phyloP scores from a whole-genome alignment of 352 stramenopile species.

The Pythium dissotocum region DNA sequence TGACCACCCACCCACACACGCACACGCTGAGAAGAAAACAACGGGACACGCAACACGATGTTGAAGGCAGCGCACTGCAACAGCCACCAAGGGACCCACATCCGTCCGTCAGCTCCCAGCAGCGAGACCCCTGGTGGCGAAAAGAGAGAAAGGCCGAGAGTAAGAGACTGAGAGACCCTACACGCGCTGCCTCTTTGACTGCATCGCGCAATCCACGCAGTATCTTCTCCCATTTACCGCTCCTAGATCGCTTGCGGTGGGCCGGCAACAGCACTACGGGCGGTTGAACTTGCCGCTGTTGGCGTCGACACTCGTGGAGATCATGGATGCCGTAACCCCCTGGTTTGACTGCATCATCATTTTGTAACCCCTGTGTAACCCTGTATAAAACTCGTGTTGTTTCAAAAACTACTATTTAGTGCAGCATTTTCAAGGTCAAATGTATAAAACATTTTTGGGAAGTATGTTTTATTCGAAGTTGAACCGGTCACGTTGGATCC shows the following conservation, averaged over 20 bases:
- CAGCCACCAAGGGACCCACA: background rate
- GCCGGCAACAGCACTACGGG: background rate
- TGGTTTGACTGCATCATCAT: background rate
- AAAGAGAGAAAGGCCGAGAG: no score
- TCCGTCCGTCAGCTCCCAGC: background rate
- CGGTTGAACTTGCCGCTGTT: background rate
- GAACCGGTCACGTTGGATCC: conserved; percentile 38
- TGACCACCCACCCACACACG: background rate
- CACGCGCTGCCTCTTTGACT: no score
- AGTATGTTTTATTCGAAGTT: conserved; percentile 23
- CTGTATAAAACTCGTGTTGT: background rate
- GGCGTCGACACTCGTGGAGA: background rate
- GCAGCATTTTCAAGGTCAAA: background rate
- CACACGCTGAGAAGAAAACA: no score
- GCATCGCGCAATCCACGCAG: background rate
- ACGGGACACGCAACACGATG: no score
- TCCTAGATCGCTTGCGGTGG: background rate
- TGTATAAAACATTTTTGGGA: conserved; percentile 19
- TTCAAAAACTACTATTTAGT: no score
- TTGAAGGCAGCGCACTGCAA: background rate
- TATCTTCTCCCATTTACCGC: background rate
- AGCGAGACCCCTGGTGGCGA: background rate
- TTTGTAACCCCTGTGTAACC: background rate
- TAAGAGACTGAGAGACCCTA: background rate
- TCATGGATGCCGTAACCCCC: background rate